Evolutionary conservation across 192 early-diverging fungal genomes (phyloP).

Genomic region (Geranomyces variabilis): DNA sequence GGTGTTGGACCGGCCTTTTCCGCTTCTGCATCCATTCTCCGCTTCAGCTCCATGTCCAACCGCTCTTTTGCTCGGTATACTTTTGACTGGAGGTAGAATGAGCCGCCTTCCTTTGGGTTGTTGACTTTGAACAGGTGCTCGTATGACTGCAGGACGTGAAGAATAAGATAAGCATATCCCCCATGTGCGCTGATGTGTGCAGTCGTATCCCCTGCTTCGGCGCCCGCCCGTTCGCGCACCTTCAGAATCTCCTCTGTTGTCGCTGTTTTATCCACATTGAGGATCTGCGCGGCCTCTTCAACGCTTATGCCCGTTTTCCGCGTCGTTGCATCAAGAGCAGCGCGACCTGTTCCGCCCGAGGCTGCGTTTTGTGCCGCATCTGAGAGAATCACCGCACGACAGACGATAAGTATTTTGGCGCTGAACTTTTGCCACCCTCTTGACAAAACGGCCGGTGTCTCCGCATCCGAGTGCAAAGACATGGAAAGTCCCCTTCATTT

Average conservation of each 20-base stretch:
- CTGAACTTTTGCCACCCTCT: neutral
- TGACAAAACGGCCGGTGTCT: neutral
- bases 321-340: slow-evolving; percentile 26
- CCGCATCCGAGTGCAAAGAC: neutral
- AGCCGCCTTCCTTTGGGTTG: slow-evolving; percentile 83
- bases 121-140: slow-evolving; percentile 87
- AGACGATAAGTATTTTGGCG: neutral
- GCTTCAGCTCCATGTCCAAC: slow-evolving; percentile 84
- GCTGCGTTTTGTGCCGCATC: slow-evolving; percentile 30
- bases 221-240: slow-evolving; percentile 25
- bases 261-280: slow-evolving; percentile 79
- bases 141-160: slow-evolving; percentile 63
- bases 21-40: slow-evolving; percentile 39
- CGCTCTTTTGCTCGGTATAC: slow-evolving; percentile 92
- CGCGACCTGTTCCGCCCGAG: slow-evolving; percentile 21
- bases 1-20: slow-evolving; percentile 23
- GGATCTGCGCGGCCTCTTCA: slow-evolving; percentile 89
- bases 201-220: too few relatives aligned
- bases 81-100: slow-evolving; percentile 94
- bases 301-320: slow-evolving; percentile 80
- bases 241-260: slow-evolving; percentile 61
- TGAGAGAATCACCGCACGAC: neutral
- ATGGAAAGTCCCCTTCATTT: slow-evolving; percentile 38
- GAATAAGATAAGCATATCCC: neutral
- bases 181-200: neutral